Evolutionary conservation across 306 rosid species (phyloP), one percentile per base, ranked within the genome.

Genomic region (Castanea crenata): DNA sequence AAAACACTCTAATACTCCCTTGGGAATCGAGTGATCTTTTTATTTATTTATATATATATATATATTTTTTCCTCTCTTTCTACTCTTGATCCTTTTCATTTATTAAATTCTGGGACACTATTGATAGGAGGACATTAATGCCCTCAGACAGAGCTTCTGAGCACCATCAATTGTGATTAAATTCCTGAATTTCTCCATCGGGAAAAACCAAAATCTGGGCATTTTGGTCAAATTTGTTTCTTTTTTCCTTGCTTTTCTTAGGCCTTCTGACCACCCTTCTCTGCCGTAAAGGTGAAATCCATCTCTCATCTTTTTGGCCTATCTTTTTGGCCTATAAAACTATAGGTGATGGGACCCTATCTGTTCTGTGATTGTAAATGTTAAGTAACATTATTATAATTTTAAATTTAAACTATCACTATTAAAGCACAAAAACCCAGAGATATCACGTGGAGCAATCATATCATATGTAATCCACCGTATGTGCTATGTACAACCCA

Each of bases 131-230:
- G 81, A 82, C 78, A 52, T 75, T 73, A 27, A 52, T 79, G 62
- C 65, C 80, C 80, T 27, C 67, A 21, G 59, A n/a, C 72, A 21
- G 59, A 15, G 49, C 19, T 10, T 61, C 72, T 49, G 78, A 55
- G 31, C 35, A 19, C 14, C 79, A 79, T 56, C 80, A 21, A 34
- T 59, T 62, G 73, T 32, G 51, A 69, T 32, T 63, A 35, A 76
- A 74, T 59, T 51, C 74, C 81, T 76, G 78, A 74, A 31, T 27
- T 74, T 64, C 81, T 46, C 49, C 3, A 69, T 74, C 9, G 61
- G 85, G 76, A 54, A 32, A 57, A 77, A 73, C 73, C 81, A 79
- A 67, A 76, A 52, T 79, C 75, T 31, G 84, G 79, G 82, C 68
- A 58, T 76, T 80, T 54, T 56, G 52, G 81, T 78, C 74, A 80